phyloP scores from a whole-genome alignment of 495 filamentous ascomycete genomes.

The Xylaria intraflava region DNA sequence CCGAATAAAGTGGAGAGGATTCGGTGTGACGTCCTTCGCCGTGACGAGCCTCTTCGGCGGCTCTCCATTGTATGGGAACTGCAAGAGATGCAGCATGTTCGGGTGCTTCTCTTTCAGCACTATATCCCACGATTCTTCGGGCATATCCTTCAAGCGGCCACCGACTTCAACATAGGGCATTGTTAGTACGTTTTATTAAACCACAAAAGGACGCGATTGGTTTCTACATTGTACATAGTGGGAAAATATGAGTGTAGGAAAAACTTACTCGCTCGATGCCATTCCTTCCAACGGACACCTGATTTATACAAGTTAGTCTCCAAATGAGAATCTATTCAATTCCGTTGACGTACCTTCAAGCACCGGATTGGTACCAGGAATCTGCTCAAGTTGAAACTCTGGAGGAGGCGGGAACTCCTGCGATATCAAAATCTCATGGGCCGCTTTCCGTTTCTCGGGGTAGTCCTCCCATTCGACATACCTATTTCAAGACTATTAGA shows the following conservation, averaged over 20 bases:
- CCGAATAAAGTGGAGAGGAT: constrained; percentile 55
- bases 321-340: neutral
- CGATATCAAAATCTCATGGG: constrained; percentile 47
- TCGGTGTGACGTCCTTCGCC: constrained; percentile 50
- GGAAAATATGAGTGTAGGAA: neutral
- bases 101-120: constrained; percentile 55
- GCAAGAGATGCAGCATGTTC: constrained; percentile 62
- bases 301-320: neutral
- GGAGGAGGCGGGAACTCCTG: constrained; percentile 52
- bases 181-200: neutral
- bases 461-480: constrained; percentile 67
- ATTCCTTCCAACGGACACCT: constrained; percentile 59
- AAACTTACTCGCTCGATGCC: constrained; percentile 47
- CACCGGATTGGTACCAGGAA: constrained; percentile 58
- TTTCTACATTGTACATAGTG: neutral
- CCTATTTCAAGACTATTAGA: constrained; percentile 8
- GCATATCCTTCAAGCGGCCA: constrained; percentile 38
- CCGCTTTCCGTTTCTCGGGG: constrained; percentile 56
- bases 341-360: constrained; percentile 29
- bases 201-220: neutral
- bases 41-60: constrained; percentile 47
- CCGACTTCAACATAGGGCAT: constrained; percentile 29
- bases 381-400: constrained; percentile 53
- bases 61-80: constrained; percentile 69
- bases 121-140: constrained; percentile 51